Conservation (phyloP, 2,329 filamentous ascomycete species). For the Aspergillus alliaceus region DNA sequence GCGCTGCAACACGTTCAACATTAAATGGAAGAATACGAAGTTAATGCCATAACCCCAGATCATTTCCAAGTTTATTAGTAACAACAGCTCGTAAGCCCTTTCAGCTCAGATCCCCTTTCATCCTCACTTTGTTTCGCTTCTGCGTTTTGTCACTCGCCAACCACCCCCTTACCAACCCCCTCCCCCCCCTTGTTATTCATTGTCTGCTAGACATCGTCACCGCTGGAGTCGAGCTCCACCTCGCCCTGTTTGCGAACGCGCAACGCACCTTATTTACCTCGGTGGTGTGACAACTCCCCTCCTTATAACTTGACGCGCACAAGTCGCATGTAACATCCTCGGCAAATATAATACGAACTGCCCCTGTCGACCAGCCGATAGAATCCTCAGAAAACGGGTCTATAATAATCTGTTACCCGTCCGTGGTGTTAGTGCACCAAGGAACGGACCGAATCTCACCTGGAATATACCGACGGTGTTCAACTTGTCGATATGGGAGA, state of each 20-base stretch:
- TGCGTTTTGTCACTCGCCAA: neutral
- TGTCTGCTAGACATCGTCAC: neutral
- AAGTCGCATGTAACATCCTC: constrained; percentile 17
- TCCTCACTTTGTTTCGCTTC: neutral
- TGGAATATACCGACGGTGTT: neutral
- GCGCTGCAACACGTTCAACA: neutral
- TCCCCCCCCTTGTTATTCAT: neutral
- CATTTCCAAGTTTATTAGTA: neutral
- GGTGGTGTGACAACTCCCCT: neutral
- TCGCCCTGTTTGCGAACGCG: neutral
- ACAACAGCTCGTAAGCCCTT: neutral
- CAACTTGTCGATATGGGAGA: constrained; percentile 30
- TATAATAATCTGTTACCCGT: neutral
- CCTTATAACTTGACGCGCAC: constrained; percentile 10
- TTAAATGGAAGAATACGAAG: neutral
- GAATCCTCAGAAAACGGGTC: neutral
- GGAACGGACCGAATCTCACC: neutral
- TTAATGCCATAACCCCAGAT: neutral
- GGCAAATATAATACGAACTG: constrained; percentile 1
- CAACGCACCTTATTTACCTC: neutral
- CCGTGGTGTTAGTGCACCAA: constrained; percentile 4
- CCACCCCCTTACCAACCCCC: neutral
- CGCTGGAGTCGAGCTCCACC: neutral
- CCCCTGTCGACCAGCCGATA: neutral
- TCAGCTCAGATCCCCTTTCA: neutral